These are phyloP conservation scores for Crithidia bombi DNA, from an alignment of 208 protist genomes.

Conservation along the genomic window DNA sequence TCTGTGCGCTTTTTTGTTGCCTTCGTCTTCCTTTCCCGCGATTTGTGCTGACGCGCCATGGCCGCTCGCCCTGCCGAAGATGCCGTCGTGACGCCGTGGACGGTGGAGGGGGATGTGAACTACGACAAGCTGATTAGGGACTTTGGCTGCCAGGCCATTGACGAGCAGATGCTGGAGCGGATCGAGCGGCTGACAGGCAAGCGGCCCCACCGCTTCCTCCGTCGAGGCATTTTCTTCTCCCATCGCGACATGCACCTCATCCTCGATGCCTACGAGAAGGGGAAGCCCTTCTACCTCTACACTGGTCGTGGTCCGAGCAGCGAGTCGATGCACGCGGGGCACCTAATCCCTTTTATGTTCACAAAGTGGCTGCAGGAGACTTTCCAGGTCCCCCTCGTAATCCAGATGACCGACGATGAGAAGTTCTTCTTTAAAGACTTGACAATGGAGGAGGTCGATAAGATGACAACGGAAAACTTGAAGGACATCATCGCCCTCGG, in stretches of 20 bases:
- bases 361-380: slow-evolving; percentile 99
- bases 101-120: slow-evolving; percentile 93
- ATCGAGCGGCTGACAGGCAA: slow-evolving; percentile 89
- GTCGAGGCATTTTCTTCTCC: slow-evolving; percentile 98
- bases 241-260: slow-evolving; percentile 98
- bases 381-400: slow-evolving; percentile 98
- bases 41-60: no score
- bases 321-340: slow-evolving; percentile 98
- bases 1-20: no score
- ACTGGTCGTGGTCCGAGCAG: slow-evolving; percentile 99
- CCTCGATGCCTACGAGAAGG: slow-evolving; percentile 96
- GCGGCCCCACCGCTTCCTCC: slow-evolving; percentile 89
- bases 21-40: no score
- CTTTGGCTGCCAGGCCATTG: slow-evolving; percentile 91
- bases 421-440: slow-evolving; percentile 99
- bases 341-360: slow-evolving; percentile 99
- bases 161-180: slow-evolving; percentile 79
- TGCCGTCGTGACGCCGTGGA: slow-evolving; percentile 91
- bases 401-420: slow-evolving; percentile 99
- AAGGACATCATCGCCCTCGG: slow-evolving; percentile 99
- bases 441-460: slow-evolving; percentile 92
- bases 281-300: slow-evolving; percentile 99
- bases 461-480: slow-evolving; percentile 96
- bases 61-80: slow-evolving; percentile 19
- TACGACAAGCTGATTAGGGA: slow-evolving; percentile 94